A percentile compares a stretch with the other conserved stretches of the same genome.
Conservation (phyloP, 768 basidiomycete species). For the Phylloporus scabripes region DNA sequence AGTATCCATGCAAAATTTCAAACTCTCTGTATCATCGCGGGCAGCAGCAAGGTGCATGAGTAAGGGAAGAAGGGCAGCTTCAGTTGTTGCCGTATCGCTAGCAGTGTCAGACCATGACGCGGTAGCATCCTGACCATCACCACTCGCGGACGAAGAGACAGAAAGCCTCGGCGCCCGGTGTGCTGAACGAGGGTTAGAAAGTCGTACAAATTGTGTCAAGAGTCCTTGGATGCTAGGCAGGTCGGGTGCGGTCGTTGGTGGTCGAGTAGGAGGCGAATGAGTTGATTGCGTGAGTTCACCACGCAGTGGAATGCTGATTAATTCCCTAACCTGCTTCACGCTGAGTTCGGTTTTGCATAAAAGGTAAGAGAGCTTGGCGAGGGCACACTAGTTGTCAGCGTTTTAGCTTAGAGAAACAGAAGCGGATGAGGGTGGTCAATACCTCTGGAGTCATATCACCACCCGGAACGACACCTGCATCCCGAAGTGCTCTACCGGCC, state of each 20-base stretch:
- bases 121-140: constrained; percentile 37
- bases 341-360: constrained; percentile 80
- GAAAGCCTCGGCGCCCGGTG: constrained; percentile 34
- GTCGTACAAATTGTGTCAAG: constrained; percentile 62
- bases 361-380: constrained; percentile 86
- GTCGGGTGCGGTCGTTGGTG: constrained; percentile 36
- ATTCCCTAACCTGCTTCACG: constrained; percentile 58
- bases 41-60: constrained; percentile 77
- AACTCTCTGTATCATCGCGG: constrained; percentile 56
- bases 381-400: constrained; percentile 59
- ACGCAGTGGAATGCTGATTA: constrained; percentile 75
- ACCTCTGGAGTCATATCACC: constrained; percentile 97
- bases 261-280: constrained; percentile 39
- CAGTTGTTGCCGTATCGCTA: constrained; percentile 64
- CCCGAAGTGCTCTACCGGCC: constrained; percentile 63
- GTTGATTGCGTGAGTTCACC: constrained; percentile 75
- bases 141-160: constrained; percentile 30
- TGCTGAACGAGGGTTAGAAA: constrained; percentile 45
- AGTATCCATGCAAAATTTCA: constrained; percentile 53
- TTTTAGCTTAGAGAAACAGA: not conserved
- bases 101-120: constrained; percentile 79
- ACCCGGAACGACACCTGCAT: constrained; percentile 77
- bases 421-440: not conserved
- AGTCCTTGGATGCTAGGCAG: constrained; percentile 59
- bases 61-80: constrained; percentile 68